Conservation (phyloP, 225 moss, liverwort and hornwort genomes). For the Anthoceros angustus region DNA sequence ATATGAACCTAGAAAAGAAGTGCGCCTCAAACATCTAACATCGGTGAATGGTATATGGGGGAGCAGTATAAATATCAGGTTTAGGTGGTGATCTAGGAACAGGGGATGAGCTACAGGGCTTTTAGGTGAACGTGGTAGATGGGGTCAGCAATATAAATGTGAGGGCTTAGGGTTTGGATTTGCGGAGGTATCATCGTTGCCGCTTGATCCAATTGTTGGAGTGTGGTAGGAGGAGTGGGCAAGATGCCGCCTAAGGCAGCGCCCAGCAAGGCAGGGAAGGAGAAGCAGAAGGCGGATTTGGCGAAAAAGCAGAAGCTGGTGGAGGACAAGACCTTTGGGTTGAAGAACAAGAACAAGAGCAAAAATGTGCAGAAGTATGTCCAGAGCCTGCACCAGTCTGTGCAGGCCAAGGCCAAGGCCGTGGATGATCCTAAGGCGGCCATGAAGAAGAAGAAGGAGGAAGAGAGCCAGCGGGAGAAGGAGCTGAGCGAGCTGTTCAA, state of each 20-base stretch:
- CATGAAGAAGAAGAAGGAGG: slow-evolving; percentile 92
- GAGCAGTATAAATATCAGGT: no score
- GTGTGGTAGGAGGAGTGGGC: neutral
- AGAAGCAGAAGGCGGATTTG: slow-evolving; percentile 77
- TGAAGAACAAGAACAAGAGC: slow-evolving; percentile 99
- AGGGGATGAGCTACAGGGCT: no score
- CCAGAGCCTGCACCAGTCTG: slow-evolving; percentile 50
- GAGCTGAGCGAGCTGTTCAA: slow-evolving; percentile 98
- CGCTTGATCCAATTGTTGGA: no score
- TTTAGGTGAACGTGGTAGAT: no score
- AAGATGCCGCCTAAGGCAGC: slow-evolving; percentile 72
- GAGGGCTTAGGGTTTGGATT: no score
- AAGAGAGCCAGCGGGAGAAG: slow-evolving; percentile 65
- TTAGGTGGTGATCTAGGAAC: no score
- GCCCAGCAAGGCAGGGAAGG: slow-evolving; percentile 47
- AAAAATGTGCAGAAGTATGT: slow-evolving; percentile 99
- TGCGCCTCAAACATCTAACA: no score
- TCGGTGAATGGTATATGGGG: no score
- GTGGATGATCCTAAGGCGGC: slow-evolving; percentile 52
- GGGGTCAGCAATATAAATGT: no score
- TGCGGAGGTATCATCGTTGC: no score
- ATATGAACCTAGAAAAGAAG: no score
- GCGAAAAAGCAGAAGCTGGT: slow-evolving; percentile 98
- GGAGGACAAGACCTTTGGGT: slow-evolving; percentile 92
- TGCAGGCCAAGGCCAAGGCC: slow-evolving; percentile 41